phyloP scores from a whole-genome alignment of 1,139 yeast genomes.

The Petasospora fabianii region DNA sequence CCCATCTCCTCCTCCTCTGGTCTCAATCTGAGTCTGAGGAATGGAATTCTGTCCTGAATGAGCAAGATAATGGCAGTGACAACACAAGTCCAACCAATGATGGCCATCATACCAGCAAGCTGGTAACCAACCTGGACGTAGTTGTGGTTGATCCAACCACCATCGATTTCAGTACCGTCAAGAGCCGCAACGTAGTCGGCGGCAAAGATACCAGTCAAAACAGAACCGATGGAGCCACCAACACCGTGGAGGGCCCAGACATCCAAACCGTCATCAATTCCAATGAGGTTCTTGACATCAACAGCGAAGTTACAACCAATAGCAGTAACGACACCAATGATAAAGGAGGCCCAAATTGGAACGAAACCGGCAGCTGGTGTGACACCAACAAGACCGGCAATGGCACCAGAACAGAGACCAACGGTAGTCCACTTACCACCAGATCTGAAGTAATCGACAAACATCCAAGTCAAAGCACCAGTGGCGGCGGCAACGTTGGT shows the following conservation, averaged over 20 bases:
- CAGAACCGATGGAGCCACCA: slow-evolving; percentile 85
- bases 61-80: slow-evolving; percentile 71
- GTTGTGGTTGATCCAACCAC: slow-evolving; percentile 95
- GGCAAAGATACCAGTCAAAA: slow-evolving; percentile 87
- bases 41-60: slow-evolving; percentile 76
- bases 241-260: slow-evolving; percentile 92
- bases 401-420: slow-evolving; percentile 89
- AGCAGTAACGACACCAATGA: slow-evolving; percentile 80
- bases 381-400: slow-evolving; percentile 92
- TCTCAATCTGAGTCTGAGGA: slow-evolving; percentile 75
- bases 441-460: slow-evolving; percentile 82
- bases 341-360: slow-evolving; percentile 82
- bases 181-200: slow-evolving; percentile 87
- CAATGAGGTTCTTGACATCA: slow-evolving; percentile 66
- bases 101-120: slow-evolving; percentile 76
- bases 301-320: slow-evolving; percentile 79
- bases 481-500: slow-evolving; percentile 89
- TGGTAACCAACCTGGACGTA: slow-evolving; percentile 90
- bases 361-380: slow-evolving; percentile 98
- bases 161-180: slow-evolving; percentile 62
- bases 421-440: slow-evolving; percentile 94
- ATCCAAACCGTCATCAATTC: slow-evolving; percentile 93
- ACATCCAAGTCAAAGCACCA: slow-evolving; percentile 93
- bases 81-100: slow-evolving; percentile 75
- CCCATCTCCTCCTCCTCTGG: slow-evolving; percentile 91